Evolutionary conservation across 345 rosid genomes (phyloP).

Genomic region (Syzygium grande): DNA sequence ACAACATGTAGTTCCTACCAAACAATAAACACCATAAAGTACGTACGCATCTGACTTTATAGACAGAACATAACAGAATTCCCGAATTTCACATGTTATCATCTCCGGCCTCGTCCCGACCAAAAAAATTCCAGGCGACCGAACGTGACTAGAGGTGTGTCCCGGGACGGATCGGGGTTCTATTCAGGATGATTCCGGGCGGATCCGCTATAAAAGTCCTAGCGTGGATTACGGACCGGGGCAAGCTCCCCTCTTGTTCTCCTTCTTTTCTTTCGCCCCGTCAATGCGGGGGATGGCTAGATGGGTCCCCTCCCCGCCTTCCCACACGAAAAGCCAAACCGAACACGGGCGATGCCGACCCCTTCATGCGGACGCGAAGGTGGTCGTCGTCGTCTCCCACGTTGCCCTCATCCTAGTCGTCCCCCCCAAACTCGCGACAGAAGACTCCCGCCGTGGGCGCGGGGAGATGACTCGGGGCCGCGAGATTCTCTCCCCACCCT

Average conservation of each 20-base stretch:
- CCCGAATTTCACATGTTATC: not conserved
- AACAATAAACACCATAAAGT: no score
- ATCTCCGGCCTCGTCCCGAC: rapidly evolving
- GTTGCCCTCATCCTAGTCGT: not conserved
- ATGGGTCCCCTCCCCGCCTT: not conserved
- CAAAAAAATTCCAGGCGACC: not conserved
- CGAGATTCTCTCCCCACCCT: not conserved
- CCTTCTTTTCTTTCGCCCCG: not conserved
- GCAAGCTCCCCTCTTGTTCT: not conserved
- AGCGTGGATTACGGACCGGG: not conserved
- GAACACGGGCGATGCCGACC: not conserved
- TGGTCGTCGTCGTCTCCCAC: not conserved
- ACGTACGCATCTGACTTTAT: not conserved
- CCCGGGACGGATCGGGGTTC: not conserved
- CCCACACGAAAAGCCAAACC: not conserved
- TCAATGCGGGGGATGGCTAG: not conserved
- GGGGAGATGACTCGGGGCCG: not conserved
- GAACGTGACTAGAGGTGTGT: not conserved
- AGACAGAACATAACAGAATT: rapidly evolving
- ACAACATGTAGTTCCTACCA: no score
- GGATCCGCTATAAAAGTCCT: not conserved
- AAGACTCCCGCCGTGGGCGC: not conserved
- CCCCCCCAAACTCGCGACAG: not conserved
- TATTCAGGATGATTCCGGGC: not conserved
- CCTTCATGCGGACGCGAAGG: not conserved